Conservation (phyloP, 129 eudicot genomes). For the Sambucus nigra region DNA sequence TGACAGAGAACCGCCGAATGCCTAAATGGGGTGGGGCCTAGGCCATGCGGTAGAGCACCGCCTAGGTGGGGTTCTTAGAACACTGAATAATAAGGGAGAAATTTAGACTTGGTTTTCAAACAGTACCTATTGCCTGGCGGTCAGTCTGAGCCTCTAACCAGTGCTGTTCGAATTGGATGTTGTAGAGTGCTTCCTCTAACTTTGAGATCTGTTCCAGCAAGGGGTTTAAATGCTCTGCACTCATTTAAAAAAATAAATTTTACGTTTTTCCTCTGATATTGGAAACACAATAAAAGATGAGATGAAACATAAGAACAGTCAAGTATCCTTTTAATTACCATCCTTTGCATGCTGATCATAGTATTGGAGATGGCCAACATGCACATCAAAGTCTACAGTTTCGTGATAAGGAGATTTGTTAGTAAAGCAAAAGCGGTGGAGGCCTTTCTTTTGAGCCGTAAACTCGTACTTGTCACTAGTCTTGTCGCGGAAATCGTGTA, state of each 20-base stretch:
- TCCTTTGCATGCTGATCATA: slow-evolving; percentile 79
- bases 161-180: slow-evolving; percentile 89
- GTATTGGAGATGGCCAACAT: slow-evolving; percentile 53
- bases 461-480: slow-evolving; percentile 71
- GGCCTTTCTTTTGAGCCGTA: slow-evolving; percentile 54
- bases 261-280: not conserved
- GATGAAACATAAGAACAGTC: not conserved
- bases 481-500: slow-evolving; percentile 58
- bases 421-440: slow-evolving; percentile 62
- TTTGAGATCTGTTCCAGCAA: slow-evolving; percentile 67
- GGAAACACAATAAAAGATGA: not conserved
- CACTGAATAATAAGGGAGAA: too few species aligned
- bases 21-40: too few species aligned
- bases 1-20: too few species aligned
- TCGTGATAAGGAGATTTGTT: slow-evolving; percentile 82
- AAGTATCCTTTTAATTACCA: slow-evolving; percentile 31
- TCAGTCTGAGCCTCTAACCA: slow-evolving; percentile 95
- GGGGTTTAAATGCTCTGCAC: slow-evolving; percentile 78
- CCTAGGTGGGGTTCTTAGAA: too few species aligned
- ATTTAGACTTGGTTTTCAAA: too few species aligned
- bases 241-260: not conserved
- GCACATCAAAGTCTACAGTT: slow-evolving; percentile 85
- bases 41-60: too few species aligned
- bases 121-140: slow-evolving; percentile 73
- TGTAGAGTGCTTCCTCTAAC: slow-evolving; percentile 89